phyloP scores from a whole-genome alignment of 2,329 filamentous ascomycete species.

The Rhynchosporium secalis region DNA sequence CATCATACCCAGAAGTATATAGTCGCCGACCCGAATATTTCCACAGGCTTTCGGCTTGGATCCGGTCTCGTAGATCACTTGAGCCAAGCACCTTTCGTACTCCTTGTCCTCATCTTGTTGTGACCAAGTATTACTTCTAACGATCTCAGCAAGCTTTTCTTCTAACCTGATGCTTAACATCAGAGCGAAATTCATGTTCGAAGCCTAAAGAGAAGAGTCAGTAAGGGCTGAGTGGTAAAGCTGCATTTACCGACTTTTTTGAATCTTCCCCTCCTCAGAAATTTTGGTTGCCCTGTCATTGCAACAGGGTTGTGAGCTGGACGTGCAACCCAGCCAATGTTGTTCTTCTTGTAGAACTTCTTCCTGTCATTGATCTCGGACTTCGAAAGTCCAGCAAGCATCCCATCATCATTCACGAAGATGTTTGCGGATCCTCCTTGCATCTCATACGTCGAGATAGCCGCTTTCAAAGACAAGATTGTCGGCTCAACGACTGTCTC shows the following conservation, averaged over 20 bases:
- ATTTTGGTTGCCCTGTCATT: slow-evolving; percentile 35
- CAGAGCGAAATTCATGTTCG: slow-evolving; percentile 28
- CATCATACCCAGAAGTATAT: slow-evolving; percentile 58
- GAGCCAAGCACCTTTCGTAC: slow-evolving; percentile 64
- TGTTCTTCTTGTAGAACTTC: slow-evolving; percentile 67
- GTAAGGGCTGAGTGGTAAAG: too few species aligned
- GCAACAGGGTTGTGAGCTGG: slow-evolving; percentile 59
- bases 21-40: slow-evolving; percentile 83
- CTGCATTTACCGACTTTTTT: slow-evolving; percentile 22
- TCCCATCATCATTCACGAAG: slow-evolving; percentile 69
- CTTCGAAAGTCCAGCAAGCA: slow-evolving; percentile 62
- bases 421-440: slow-evolving; percentile 65
- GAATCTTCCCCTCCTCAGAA: slow-evolving; percentile 60
- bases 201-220: not conserved
- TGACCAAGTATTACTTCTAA: slow-evolving; percentile 62
- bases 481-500: slow-evolving; percentile 54
- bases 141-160: slow-evolving; percentile 43
- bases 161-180: slow-evolving; percentile 18
- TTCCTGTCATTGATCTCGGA: slow-evolving; percentile 63
- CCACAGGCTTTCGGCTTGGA: slow-evolving; percentile 74
- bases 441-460: slow-evolving; percentile 59
- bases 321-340: slow-evolving; percentile 69
- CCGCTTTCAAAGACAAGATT: slow-evolving; percentile 54
- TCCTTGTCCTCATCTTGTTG: slow-evolving; percentile 66
- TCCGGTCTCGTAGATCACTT: slow-evolving; percentile 65